These are phyloP conservation scores for Colletotrichum tropicale DNA, from an alignment of 2,329 filamentous ascomycete species.

Conservation along the genomic window DNA sequence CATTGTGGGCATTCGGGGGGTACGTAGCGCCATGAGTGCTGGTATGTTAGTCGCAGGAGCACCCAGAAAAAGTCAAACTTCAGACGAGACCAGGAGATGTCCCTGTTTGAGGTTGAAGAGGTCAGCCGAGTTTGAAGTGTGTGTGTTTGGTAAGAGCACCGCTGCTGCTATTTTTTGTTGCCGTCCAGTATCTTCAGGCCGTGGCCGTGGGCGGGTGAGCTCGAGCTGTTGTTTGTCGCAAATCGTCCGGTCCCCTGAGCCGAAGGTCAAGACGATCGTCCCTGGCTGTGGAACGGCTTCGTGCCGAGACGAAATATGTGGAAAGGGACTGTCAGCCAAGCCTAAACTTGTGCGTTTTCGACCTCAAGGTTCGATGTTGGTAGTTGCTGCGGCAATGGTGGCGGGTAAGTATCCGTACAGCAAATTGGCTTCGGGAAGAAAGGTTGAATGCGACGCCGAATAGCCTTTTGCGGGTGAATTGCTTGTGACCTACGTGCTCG, in stretches of 20 bases:
- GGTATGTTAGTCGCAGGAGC: not conserved
- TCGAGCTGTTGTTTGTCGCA: conserved; percentile 14
- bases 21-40: not conserved
- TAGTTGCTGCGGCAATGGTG: conserved; percentile 9
- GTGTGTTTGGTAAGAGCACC: not conserved
- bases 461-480: not conserved
- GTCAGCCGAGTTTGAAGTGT: not conserved
- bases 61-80: not conserved
- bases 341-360: not conserved
- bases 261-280: conserved; percentile 14
- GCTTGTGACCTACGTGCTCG: not conserved
- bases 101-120: not conserved
- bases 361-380: not conserved
- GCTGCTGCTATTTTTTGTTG: not conserved
- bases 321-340: conserved; percentile 4
- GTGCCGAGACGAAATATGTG: conserved; percentile 9
- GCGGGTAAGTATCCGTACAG: not conserved
- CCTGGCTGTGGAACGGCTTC: conserved; percentile 14
- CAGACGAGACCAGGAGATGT: not conserved
- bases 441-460: not conserved
- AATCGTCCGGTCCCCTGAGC: conserved; percentile 7
- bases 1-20: not conserved
- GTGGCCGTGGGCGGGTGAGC: not conserved
- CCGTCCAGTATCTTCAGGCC: not conserved
- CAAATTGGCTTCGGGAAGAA: not conserved